A percentile compares a stretch with the other conserved stretches of the same genome.
These are phyloP conservation scores for Fusarium annulatum DNA, from an alignment of 2,329 filamentous ascomycete genomes.

Conservation along the genomic window DNA sequence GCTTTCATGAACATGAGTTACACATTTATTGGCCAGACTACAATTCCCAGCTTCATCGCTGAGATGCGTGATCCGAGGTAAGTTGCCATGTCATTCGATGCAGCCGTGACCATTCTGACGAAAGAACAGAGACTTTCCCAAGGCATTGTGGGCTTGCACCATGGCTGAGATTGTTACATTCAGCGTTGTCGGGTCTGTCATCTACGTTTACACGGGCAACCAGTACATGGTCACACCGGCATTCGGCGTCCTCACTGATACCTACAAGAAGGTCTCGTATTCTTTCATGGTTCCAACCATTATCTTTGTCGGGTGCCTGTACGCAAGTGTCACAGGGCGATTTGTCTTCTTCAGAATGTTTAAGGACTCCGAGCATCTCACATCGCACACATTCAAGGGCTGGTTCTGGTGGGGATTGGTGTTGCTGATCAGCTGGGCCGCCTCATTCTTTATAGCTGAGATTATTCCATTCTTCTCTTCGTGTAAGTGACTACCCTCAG, in stretches of 20 bases:
- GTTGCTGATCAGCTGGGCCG: conserved; percentile 74
- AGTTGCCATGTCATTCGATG: not conserved
- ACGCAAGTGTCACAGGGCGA: conserved; percentile 87
- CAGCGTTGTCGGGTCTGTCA: conserved; percentile 79
- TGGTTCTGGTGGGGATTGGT: conserved; percentile 84
- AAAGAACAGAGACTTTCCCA: conserved; percentile 78
- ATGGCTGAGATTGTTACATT: conserved; percentile 89
- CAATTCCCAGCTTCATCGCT: conserved; percentile 91
- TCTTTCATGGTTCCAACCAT: conserved; percentile 96
- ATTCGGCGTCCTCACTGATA: conserved; percentile 82
- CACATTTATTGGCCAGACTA: conserved; percentile 95
- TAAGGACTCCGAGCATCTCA: conserved; percentile 80
- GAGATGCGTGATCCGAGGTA: conserved; percentile 80
- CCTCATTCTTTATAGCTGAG: conserved; percentile 89
- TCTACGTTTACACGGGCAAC: conserved; percentile 86
- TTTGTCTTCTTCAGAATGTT: conserved; percentile 94
- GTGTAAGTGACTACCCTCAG: conserved; percentile 52
- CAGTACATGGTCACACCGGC: conserved; percentile 90
- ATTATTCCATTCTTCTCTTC: conserved; percentile 94
- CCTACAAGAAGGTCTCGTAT: conserved; percentile 88
- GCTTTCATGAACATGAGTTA: conserved; percentile 96
- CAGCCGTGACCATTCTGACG: not conserved
- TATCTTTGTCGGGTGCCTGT: conserved; percentile 89
- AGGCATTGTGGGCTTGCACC: conserved; percentile 89
- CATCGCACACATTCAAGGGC: conserved; percentile 80